phyloP scores from a whole-genome alignment of 345 rosid species.

The Angophora floribunda region DNA sequence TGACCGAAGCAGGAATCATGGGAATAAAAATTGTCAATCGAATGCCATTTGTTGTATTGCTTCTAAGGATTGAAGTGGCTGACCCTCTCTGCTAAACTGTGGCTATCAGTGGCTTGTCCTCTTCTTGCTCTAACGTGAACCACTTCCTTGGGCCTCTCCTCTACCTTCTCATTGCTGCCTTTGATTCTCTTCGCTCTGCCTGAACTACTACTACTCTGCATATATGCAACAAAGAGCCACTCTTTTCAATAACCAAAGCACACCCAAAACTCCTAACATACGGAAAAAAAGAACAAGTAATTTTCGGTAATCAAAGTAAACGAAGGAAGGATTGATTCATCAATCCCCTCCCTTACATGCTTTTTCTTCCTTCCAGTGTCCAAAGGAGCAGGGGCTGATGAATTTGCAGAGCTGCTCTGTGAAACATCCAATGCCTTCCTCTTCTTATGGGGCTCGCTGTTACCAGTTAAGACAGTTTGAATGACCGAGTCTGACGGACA shows the following conservation, averaged over 20 bases:
- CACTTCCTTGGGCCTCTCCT: slow-evolving; percentile 26
- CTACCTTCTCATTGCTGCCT: slow-evolving; percentile 7
- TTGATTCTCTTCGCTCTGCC: slow-evolving; percentile 23
- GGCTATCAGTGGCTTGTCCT: slow-evolving; percentile 58
- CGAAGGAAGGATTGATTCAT: not conserved
- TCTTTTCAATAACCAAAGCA: not conserved
- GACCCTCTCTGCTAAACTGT: slow-evolving; percentile 55
- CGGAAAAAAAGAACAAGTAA: not conserved
- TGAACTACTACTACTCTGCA: slow-evolving; percentile 13
- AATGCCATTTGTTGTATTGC: not conserved
- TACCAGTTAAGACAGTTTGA: not conserved
- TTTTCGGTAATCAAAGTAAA: not conserved
- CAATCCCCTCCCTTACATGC: not conserved
- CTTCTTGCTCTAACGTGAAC: slow-evolving; percentile 49
- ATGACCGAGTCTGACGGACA: not conserved
- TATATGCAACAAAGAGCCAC: not conserved
- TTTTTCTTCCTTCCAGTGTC: not conserved
- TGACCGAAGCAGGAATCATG: not conserved
- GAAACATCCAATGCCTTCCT: slow-evolving; percentile 2
- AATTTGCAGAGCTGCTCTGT: slow-evolving; percentile 2
- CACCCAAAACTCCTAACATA: not conserved
- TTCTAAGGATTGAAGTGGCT: not conserved
- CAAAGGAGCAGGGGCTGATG: not conserved
- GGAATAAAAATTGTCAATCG: not conserved
- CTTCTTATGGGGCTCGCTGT: not conserved